Evolutionary conservation across 768 basidiomycete species (phyloP).

Genomic region (Mycena pura): DNA sequence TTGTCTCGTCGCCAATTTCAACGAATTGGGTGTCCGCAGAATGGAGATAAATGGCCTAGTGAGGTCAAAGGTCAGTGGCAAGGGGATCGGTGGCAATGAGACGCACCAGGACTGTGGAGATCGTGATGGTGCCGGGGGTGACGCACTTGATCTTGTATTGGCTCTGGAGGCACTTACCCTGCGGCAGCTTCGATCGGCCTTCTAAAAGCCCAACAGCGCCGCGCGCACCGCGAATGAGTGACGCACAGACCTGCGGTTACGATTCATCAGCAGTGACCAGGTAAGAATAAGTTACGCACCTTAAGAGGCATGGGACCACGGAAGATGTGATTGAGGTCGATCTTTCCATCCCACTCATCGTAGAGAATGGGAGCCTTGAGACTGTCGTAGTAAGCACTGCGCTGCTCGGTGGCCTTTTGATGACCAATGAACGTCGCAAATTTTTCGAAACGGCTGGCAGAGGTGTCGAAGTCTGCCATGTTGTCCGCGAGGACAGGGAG

Average conservation of each 20-base stretch:
- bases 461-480: not conserved
- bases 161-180: not conserved
- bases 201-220: not conserved
- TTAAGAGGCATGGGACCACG: not conserved
- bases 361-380: not conserved
- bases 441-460: not conserved
- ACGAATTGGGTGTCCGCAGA: not conserved
- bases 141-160: not conserved
- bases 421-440: not conserved
- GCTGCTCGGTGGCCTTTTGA: not conserved
- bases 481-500: not conserved
- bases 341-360: not conserved
- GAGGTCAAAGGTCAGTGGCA: too few species aligned
- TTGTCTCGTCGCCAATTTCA: not conserved
- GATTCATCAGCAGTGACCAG: not conserved
- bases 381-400: not conserved
- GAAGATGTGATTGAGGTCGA: not conserved
- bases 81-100: too few species aligned
- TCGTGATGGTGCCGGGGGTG: not conserved
- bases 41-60: not conserved
- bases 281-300: not conserved
- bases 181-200: not conserved
- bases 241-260: not conserved
- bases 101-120: not conserved
- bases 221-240: not conserved